These are phyloP conservation scores for Alternaria ventricosa DNA, from an alignment of 2,329 filamentous ascomycete genomes.

Conservation along the genomic window DNA sequence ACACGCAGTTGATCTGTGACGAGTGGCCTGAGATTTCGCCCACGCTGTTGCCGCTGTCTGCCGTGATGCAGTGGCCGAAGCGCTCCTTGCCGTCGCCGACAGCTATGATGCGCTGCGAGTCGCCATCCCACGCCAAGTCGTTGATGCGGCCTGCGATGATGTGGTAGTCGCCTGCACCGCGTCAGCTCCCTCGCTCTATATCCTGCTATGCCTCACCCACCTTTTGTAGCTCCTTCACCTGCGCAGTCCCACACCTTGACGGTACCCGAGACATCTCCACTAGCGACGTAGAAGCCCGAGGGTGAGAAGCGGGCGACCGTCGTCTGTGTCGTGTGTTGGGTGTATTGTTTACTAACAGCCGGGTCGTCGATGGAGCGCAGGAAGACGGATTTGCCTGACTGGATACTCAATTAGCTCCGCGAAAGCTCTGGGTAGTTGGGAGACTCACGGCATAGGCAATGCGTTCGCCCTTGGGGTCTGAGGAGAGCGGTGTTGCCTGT, in stretches of 20 bases:
- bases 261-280: constrained; percentile 82
- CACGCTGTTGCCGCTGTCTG: constrained; percentile 91
- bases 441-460: constrained; percentile 83
- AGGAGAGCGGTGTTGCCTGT: constrained; percentile 85
- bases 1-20: constrained; percentile 87
- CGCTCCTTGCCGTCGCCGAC: constrained; percentile 94
- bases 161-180: constrained; percentile 75
- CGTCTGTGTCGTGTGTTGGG: constrained; percentile 83
- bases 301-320: constrained; percentile 94
- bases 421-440: neutral
- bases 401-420: constrained; percentile 12
- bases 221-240: constrained; percentile 86
- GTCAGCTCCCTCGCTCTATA: constrained; percentile 32
- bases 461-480: constrained; percentile 86
- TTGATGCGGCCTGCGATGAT: constrained; percentile 96
- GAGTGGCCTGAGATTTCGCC: constrained; percentile 94
- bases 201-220: constrained; percentile 29
- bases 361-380: constrained; percentile 93
- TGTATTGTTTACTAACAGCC: constrained; percentile 85
- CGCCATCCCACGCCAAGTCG: constrained; percentile 96
- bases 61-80: constrained; percentile 89
- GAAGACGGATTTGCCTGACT: constrained; percentile 97
- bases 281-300: constrained; percentile 92
- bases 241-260: constrained; percentile 92
- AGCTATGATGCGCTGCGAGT: constrained; percentile 94